phyloP scores from a whole-genome alignment of 2,329 filamentous ascomycete species.

The Chaetoscypha palmicola region DNA sequence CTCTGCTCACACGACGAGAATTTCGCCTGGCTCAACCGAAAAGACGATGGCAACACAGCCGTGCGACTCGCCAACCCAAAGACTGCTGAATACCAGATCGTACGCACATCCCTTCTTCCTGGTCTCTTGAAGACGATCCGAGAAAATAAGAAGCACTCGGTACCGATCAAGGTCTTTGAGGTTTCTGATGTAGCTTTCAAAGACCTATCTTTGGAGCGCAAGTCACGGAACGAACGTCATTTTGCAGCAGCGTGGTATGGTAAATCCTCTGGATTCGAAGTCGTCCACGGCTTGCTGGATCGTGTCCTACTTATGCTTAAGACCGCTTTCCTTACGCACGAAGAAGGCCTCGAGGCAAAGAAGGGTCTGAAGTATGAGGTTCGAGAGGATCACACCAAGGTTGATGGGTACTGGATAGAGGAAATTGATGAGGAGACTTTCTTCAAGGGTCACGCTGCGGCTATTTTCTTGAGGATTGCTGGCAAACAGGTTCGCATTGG shows the following conservation, averaged over 20 bases:
- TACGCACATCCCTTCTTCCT: slow-evolving; percentile 77
- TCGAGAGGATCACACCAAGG: slow-evolving; percentile 46
- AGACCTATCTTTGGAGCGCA: slow-evolving; percentile 72
- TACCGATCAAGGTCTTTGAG: slow-evolving; percentile 91
- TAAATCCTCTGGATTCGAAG: slow-evolving; percentile 89
- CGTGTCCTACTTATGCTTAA: slow-evolving; percentile 88
- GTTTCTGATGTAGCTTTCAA: slow-evolving; percentile 89
- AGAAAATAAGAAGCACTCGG: slow-evolving; percentile 82
- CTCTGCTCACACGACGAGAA: slow-evolving; percentile 98
- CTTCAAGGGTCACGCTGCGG: slow-evolving; percentile 82
- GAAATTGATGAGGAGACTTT: slow-evolving; percentile 88
- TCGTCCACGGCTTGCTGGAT: slow-evolving; percentile 90
- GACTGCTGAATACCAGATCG: slow-evolving; percentile 87
- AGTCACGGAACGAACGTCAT: slow-evolving; percentile 86
- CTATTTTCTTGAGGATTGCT: slow-evolving; percentile 67
- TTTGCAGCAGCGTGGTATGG: slow-evolving; percentile 96
- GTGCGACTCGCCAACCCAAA: slow-evolving; percentile 88
- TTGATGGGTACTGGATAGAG: slow-evolving; percentile 87
- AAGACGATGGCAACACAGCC: slow-evolving; percentile 76
- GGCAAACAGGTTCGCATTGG: slow-evolving; percentile 75
- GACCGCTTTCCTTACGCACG: slow-evolving; percentile 68
- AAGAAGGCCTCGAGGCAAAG: slow-evolving; percentile 52
- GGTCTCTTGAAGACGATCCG: slow-evolving; percentile 88
- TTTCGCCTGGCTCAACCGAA: slow-evolving; percentile 88
- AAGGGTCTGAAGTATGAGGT: slow-evolving; percentile 48